Evolutionary conservation across 176 grass and related monocot genomes (phyloP).

Genomic region (Tuctoria greenei): DNA sequence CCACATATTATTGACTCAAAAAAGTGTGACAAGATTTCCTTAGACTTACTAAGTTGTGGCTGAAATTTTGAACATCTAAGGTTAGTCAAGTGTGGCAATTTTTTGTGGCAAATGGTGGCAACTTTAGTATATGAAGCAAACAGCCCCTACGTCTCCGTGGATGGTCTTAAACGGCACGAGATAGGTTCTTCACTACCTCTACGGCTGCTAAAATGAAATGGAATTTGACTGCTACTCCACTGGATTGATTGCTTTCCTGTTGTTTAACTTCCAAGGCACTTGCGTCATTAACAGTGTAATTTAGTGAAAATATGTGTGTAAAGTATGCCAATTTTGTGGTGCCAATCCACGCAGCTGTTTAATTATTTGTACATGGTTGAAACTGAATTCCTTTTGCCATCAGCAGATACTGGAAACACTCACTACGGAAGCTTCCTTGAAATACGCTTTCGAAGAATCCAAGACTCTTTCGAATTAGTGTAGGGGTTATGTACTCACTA

Average conservation of each 20-base stretch:
- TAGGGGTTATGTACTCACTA: too few relatives aligned
- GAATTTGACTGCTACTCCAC: conserved; percentile 13
- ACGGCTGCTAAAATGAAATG: neutral
- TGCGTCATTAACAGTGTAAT: neutral
- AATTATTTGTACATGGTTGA: neutral
- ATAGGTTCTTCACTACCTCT: neutral
- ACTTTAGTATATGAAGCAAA: too few relatives aligned
- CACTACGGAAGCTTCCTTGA: neutral
- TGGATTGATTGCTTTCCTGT: neutral
- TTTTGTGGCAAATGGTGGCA: too few relatives aligned
- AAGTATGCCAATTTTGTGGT: neutral
- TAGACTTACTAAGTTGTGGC: too few relatives aligned
- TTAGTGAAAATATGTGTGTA: neutral
- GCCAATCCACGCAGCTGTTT: neutral
- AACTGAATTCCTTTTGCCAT: neutral
- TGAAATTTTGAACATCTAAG: too few relatives aligned
- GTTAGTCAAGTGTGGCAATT: too few relatives aligned
- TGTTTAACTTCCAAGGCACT: neutral
- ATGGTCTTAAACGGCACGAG: too few relatives aligned
- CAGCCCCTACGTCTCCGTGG: too few relatives aligned
- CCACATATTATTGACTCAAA: too few relatives aligned
- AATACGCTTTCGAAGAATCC: neutral
- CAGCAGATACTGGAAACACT: neutral
- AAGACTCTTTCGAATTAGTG: neutral
- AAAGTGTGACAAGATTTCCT: too few relatives aligned